A percentile compares a stretch with the other conserved stretches of the same genome.
phyloP scores from a whole-genome alignment of 805 yeast species.

The Clavispora fructus region DNA sequence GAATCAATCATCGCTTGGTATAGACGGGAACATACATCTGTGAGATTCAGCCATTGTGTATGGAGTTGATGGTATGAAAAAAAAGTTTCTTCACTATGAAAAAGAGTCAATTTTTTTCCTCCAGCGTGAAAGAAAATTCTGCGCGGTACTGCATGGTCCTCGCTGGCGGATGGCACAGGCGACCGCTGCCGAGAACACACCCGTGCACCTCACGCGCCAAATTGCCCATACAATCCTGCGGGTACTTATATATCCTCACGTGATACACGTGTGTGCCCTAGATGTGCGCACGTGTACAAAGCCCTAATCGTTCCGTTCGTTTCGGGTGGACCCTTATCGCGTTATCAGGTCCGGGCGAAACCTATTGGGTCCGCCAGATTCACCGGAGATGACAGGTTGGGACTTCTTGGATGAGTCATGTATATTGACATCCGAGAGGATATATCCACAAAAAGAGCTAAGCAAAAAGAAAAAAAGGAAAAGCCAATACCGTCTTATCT shows the following conservation, averaged over 20 bases:
- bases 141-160: constrained; percentile 10
- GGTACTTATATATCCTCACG: background rate
- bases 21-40: constrained; percentile 71
- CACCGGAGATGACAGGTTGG: no score
- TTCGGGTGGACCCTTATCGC: background rate
- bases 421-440: no score
- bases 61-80: constrained; percentile 13
- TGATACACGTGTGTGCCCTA: constrained; percentile 7
- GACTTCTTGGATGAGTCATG: no score
- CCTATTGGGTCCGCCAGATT: no score
- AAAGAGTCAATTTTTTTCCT: constrained; percentile 11
- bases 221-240: background rate
- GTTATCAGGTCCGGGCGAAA: no score
- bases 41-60: constrained; percentile 89
- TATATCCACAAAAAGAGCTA: no score
- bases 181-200: background rate
- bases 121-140: constrained; percentile 16
- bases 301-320: constrained; percentile 8
- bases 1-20: background rate
- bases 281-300: constrained; percentile 13
- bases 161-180: background rate
- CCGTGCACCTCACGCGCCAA: background rate
- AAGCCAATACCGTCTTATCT: no score
- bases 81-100: constrained; percentile 6
- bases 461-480: no score